phyloP scores from a whole-genome alignment of 31 red algal genomes.

The Asparagopsis taxiformis region DNA sequence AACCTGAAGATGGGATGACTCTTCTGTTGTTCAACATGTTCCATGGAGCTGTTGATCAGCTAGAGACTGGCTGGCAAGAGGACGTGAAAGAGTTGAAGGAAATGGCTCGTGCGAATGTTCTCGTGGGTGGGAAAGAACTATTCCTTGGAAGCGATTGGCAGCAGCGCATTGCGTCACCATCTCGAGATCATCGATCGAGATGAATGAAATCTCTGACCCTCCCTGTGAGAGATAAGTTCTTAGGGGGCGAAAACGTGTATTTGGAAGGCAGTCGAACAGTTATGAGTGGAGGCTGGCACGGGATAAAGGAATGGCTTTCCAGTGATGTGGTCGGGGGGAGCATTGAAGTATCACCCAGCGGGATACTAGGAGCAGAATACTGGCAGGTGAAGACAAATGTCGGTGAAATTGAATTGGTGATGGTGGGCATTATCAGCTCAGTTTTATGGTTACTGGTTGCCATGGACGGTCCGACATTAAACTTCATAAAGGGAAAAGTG shows the following conservation, averaged over 20 bases:
- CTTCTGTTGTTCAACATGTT: slow-evolving; percentile 24
- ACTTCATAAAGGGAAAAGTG: slow-evolving; percentile 8
- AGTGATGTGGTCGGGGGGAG: not conserved
- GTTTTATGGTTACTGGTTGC: slow-evolving; percentile 18
- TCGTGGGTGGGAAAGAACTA: not conserved
- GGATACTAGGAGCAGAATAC: not conserved
- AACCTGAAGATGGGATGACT: slow-evolving; percentile 13
- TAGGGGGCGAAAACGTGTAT: not conserved
- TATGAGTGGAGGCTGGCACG: not conserved
- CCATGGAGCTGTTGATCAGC: slow-evolving; percentile 14
- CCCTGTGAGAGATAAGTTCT: not conserved
- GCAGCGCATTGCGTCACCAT: not conserved
- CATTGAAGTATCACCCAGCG: not conserved
- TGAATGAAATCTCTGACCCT: not conserved
- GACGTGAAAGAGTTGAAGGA: slow-evolving; percentile 41
- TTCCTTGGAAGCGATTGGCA: slow-evolving; percentile 35
- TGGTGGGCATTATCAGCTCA: not conserved
- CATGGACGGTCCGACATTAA: slow-evolving; percentile 11
- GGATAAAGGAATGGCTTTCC: slow-evolving; percentile 8
- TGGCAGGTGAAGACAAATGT: not conserved
- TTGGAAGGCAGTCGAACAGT: slow-evolving; percentile 12
- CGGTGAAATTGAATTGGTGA: slow-evolving; percentile 14
- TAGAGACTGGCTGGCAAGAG: slow-evolving; percentile 8
- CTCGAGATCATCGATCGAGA: not conserved
- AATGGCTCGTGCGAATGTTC: slow-evolving; percentile 28